Conservation (phyloP, 768 basidiomycete species). For the Calocybe cyanea region DNA sequence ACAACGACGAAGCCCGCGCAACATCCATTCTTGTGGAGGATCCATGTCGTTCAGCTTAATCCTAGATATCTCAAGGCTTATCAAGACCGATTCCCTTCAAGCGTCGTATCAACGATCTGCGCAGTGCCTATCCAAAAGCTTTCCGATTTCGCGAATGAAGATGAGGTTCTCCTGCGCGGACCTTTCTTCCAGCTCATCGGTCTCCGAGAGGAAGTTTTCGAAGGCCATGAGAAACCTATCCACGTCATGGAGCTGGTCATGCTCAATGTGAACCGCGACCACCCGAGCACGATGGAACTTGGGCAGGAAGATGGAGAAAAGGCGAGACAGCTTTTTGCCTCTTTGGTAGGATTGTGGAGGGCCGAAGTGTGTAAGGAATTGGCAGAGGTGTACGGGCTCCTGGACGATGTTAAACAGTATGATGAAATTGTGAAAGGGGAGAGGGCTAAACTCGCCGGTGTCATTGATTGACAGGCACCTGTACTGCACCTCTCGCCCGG, state of each 20-base stretch:
- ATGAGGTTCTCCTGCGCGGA: constrained; percentile 13
- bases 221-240: constrained; percentile 8
- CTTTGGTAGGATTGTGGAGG: constrained; percentile 13
- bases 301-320: constrained; percentile 7
- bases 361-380: constrained; percentile 9
- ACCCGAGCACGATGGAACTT: constrained; percentile 15
- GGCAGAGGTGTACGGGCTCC: constrained; percentile 5
- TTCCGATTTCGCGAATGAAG: constrained; percentile 9
- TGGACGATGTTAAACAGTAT: constrained; percentile 5
- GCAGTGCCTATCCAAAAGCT: constrained; percentile 13
- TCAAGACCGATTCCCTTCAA: constrained; percentile 10
- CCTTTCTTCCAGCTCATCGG: constrained; percentile 16
- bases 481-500: too few species aligned
- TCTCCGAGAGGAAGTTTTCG: constrained; percentile 10
- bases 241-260: constrained; percentile 16
- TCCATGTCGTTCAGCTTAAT: constrained; percentile 9
- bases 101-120: constrained; percentile 15
- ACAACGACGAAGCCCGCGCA: neutral
- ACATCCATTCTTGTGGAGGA: constrained; percentile 14
- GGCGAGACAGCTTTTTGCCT: constrained; percentile 14
- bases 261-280: constrained; percentile 15
- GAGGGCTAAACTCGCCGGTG: neutral
- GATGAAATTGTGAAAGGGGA: constrained; percentile 4
- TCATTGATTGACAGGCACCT: neutral
- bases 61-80: constrained; percentile 9